Evolutionary conservation across 768 basidiomycete genomes (phyloP), one percentile per base, ranked within the genome.

Genomic region (Trametes maxima): DNA sequence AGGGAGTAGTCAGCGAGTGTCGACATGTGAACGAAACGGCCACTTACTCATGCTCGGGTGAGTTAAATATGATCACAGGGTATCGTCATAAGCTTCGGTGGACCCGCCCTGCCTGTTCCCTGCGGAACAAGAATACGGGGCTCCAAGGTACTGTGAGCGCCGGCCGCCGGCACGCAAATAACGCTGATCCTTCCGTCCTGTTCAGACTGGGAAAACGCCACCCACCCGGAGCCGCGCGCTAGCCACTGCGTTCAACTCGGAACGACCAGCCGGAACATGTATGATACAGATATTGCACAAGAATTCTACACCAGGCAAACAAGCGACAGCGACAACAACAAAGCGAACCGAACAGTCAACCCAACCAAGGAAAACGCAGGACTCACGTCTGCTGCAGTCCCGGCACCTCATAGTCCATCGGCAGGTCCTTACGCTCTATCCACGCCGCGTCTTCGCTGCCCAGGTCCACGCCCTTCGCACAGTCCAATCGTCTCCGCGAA

Each of bases 401-500:
- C 14, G 85, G 82, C 75, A 82, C 80, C 75, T 88, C 87, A 73
- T 87, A 88, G 72, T 88, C 87, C 75, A 88, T 87, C 57, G 86
- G 87, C n/a, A 89, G 84, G 65, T 89, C 87, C 74, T 86, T 88
- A 68, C 86, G 76, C 74, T 87, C 87, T 69, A 86, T 72, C 86
- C 86, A 88, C 45, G 81, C 78, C 33, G 82, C 84, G 68, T 87
- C 85, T 36, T 82, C 82, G 40, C 79, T 78, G 16, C 85, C 86
- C 54, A 88, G 71, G 72, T 88, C 85, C 19, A 88, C 85, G 35
- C 85, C 85, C 64, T 83, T 86, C 44, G 83, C 85, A 67, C 85
- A 87, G 69, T 88, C 86, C 54, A 87, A 68, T 40, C 84, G 69
- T 52, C 84, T 70, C 55, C 85, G 73, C 42, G 82, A 74, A 5